Conservation (phyloP, 176 grass and related monocot genomes). For the Cocos nucifera region DNA sequence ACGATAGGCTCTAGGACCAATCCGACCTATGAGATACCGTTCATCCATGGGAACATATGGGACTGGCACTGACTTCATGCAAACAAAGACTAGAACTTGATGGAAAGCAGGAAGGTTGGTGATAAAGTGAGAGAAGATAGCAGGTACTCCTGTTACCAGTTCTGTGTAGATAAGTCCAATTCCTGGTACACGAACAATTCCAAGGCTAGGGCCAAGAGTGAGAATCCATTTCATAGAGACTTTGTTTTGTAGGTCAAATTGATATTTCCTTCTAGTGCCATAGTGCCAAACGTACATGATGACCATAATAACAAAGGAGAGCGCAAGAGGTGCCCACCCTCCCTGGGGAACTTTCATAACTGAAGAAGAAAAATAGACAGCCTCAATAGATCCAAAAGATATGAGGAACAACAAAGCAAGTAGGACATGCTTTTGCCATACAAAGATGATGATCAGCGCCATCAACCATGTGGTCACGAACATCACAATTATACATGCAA, state of each 20-base stretch:
- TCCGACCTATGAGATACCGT: conserved; percentile 53
- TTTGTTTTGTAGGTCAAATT: conserved; percentile 66
- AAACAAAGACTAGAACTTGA: conserved; percentile 60
- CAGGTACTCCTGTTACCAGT: conserved; percentile 54
- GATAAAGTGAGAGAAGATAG: conserved; percentile 74
- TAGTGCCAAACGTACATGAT: conserved; percentile 80
- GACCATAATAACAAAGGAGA: conserved; percentile 46
- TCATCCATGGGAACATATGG: conserved; percentile 52
- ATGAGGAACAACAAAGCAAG: conserved; percentile 34
- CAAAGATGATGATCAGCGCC: conserved; percentile 55
- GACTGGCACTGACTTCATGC: conserved; percentile 50
- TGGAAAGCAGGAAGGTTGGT: conserved; percentile 77
- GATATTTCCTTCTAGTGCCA: conserved; percentile 46
- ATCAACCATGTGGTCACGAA: conserved; percentile 63
- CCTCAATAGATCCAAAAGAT: conserved; percentile 45
- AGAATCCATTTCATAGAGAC: conserved; percentile 84
- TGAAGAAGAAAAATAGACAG: conserved; percentile 37
- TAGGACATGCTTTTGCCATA: conserved; percentile 50
- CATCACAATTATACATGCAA: conserved; percentile 59
- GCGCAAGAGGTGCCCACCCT: conserved; percentile 48
- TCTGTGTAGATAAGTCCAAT: conserved; percentile 72
- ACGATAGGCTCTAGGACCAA: conserved; percentile 51
- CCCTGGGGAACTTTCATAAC: conserved; percentile 57
- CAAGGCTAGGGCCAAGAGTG: conserved; percentile 57
- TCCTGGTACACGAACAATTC: conserved; percentile 62